These are phyloP conservation scores for Coffea eugenioides DNA, from an alignment of 257 asterid species.

Conservation along the genomic window DNA sequence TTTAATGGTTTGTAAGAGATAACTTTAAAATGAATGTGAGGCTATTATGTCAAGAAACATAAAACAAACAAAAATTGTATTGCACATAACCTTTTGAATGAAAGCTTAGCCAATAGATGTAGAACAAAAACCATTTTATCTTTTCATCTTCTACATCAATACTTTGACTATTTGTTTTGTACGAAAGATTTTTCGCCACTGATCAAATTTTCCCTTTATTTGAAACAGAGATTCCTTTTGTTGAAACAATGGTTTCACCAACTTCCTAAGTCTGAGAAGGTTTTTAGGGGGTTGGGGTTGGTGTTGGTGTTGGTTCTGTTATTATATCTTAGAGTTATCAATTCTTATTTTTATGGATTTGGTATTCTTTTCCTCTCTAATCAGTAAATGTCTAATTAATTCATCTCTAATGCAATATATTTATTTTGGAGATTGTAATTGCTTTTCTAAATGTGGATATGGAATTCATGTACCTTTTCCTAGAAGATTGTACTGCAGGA, in stretches of 20 bases:
- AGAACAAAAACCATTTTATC: background rate
- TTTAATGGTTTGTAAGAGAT: no score
- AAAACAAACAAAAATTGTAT: no score
- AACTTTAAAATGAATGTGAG: background rate
- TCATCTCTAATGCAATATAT: background rate
- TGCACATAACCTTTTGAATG: background rate
- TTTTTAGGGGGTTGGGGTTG: constrained; percentile 12
- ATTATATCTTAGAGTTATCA: background rate
- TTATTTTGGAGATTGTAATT: constrained; percentile 60
- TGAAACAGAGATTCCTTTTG: constrained; percentile 87
- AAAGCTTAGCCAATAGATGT: background rate
- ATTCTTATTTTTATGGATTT: background rate
- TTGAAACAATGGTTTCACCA: constrained; percentile 76
- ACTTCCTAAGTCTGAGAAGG: constrained; percentile 69
- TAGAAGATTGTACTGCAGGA: no score
- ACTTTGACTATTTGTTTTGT: constrained; percentile 20
- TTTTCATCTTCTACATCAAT: background rate
- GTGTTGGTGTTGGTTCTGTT: constrained; percentile 11
- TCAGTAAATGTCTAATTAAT: background rate
- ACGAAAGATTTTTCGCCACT: constrained; percentile 91
- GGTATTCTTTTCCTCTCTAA: background rate
- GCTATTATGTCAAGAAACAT: background rate
- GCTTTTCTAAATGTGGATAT: constrained; percentile 96
- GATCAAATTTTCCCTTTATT: constrained; percentile 84
- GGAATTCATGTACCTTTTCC: no score